A percentile compares a stretch with the other conserved stretches of the same genome.
Evolutionary conservation across 2,329 filamentous ascomycete species (phyloP).

Genomic region (Aschersonia sp.): DNA sequence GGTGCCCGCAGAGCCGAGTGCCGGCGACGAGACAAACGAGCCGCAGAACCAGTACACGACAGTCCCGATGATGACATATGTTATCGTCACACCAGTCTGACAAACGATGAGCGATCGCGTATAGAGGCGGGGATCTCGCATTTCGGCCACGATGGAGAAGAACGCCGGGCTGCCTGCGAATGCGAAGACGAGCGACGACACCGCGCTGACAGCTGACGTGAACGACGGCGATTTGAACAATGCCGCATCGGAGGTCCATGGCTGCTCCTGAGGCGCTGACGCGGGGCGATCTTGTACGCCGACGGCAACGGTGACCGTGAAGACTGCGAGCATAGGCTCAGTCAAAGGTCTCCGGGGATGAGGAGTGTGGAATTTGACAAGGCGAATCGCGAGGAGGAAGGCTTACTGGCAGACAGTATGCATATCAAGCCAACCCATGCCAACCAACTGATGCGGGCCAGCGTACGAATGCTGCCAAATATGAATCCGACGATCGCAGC

Average conservation of each 20-base stretch:
- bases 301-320: constrained; percentile 3
- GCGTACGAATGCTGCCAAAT: constrained; percentile 13
- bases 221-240: constrained; percentile 15
- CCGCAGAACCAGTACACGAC: constrained; percentile 32
- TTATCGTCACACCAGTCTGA: constrained; percentile 13
- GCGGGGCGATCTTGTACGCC: constrained; percentile 7
- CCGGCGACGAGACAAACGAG: constrained; percentile 28
- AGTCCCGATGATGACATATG: constrained; percentile 17
- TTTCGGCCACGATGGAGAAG: constrained; percentile 17
- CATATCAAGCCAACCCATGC: constrained; percentile 11
- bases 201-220: constrained; percentile 13
- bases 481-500: constrained; percentile 12
- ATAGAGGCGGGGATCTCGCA: constrained; percentile 15
- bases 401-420: constrained; percentile 9
- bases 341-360: not conserved
- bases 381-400: not conserved
- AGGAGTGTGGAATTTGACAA: not conserved
- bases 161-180: constrained; percentile 21
- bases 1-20: constrained; percentile 27
- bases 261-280: constrained; percentile 7
- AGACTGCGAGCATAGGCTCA: not conserved
- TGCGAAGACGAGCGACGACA: constrained; percentile 20
- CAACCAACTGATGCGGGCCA: constrained; percentile 13
- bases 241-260: constrained; percentile 14
- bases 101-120: constrained; percentile 12